Percentiles rank a stretch among this genome's conserved stretches.
These are phyloP conservation scores for Fusarium solani-melongenae DNA, from an alignment of 2,329 filamentous ascomycete species.

Conservation along the genomic window DNA sequence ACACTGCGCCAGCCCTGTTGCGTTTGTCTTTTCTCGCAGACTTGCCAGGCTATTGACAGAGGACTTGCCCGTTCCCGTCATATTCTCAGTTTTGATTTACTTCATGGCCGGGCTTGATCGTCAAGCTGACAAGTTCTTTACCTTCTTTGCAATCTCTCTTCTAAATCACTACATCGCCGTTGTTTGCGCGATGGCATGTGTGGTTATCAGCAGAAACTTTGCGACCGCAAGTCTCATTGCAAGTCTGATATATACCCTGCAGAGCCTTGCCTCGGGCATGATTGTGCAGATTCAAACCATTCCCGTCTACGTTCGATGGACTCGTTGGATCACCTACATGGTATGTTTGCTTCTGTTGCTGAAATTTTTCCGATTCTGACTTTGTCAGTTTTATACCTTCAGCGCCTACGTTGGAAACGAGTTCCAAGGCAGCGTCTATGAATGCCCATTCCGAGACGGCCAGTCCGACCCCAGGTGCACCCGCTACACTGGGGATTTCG, in stretches of 20 bases:
- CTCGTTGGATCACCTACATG: conserved; percentile 74
- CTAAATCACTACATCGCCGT: conserved; percentile 80
- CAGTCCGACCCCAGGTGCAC: conserved; percentile 71
- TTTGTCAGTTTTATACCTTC: conserved; percentile 72
- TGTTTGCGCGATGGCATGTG: conserved; percentile 75
- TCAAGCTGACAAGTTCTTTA: conserved; percentile 73
- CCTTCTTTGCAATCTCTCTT: conserved; percentile 75
- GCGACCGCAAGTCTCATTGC: conserved; percentile 77
- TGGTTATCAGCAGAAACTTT: conserved; percentile 74
- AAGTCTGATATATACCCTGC: conserved; percentile 78
- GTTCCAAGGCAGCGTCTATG: conserved; percentile 77
- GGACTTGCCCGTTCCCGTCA: conserved; percentile 76
- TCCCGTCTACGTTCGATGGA: conserved; percentile 81
- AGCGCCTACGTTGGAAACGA: conserved; percentile 79
- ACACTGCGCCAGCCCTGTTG: conserved; percentile 75
- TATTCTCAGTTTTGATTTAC: conserved; percentile 79
- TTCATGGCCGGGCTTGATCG: conserved; percentile 81
- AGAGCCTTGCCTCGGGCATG: conserved; percentile 80
- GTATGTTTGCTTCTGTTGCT: conserved; percentile 46
- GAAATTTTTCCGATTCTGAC: conserved; percentile 21
- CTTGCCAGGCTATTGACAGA: conserved; percentile 76
- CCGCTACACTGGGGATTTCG: conserved; percentile 75
- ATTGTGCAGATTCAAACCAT: conserved; percentile 81
- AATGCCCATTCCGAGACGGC: conserved; percentile 73
- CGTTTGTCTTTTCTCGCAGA: conserved; percentile 77